Percentiles rank a stretch among this genome's conserved stretches.
phyloP scores from a whole-genome alignment of 768 basidiomycete species.

The Amanita exitialis region DNA sequence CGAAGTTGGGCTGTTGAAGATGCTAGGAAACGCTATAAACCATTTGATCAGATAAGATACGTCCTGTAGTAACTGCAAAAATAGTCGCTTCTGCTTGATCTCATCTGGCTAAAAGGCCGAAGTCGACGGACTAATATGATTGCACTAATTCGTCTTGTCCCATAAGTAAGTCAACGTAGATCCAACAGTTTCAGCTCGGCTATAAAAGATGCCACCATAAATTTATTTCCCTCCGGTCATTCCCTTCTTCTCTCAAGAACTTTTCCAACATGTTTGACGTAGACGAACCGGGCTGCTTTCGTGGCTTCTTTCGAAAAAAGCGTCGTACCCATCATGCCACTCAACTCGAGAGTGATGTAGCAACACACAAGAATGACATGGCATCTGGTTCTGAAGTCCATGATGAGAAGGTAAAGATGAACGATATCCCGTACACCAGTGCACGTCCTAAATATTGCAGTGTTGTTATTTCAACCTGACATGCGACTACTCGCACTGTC shows the following conservation, averaged over 20 bases:
- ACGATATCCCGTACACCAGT: background rate
- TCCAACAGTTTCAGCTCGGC: background rate
- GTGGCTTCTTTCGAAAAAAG: constrained; percentile 16
- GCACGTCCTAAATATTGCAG: background rate
- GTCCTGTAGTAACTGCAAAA: background rate
- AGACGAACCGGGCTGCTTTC: constrained; percentile 25
- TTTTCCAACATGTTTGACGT: constrained; percentile 15
- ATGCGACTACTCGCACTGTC: constrained; percentile 31
- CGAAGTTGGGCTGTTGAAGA: constrained; percentile 30
- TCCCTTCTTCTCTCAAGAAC: constrained; percentile 5
- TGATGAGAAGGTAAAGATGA: constrained; percentile 6
- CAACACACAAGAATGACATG: background rate
- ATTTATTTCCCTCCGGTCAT: constrained; percentile 6
- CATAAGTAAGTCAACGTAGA: constrained; percentile 3
- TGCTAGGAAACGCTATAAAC: constrained; percentile 14
- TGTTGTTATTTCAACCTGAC: constrained; percentile 27
- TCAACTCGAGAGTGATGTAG: background rate
- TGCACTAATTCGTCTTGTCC: background rate
- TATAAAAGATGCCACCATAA: background rate
- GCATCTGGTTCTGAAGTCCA: background rate
- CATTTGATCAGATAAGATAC: constrained; percentile 3
- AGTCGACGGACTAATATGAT: background rate
- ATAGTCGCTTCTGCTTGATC: background rate
- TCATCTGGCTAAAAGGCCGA: background rate
- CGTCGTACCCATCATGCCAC: constrained; percentile 8